These are phyloP conservation scores for Porogramme epimiltina DNA, from an alignment of 1,284 basidiomycete genomes.

Conservation along the genomic window DNA sequence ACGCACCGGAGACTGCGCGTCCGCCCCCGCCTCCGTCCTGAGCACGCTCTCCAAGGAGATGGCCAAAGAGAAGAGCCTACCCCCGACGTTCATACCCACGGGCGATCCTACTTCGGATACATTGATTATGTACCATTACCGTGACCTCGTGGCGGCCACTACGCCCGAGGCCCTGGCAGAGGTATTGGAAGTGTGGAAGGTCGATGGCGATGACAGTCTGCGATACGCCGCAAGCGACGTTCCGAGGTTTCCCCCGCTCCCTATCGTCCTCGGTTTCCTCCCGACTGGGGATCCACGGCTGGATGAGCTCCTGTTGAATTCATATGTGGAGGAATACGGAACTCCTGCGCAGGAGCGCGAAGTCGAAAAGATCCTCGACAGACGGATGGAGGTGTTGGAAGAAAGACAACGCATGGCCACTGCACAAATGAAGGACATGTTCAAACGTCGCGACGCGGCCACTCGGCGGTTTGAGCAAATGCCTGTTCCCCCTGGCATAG, in stretches of 20 bases:
- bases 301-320: not conserved
- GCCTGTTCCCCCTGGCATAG: no score
- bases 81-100: not conserved
- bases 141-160: not conserved
- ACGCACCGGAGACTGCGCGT: not conserved
- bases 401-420: no score
- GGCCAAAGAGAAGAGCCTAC: not conserved
- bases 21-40: not conserved
- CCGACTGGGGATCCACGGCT: constrained; percentile 4
- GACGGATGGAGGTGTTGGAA: not conserved
- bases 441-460: no score
- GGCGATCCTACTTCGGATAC: not conserved
- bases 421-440: no score
- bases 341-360: not conserved
- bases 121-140: not conserved
- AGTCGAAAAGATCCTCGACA: not conserved
- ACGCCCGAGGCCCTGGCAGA: not conserved
- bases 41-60: not conserved
- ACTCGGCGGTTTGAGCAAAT: no score
- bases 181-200: not conserved
- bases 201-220: not conserved
- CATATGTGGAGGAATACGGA: not conserved
- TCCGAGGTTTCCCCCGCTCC: not conserved
- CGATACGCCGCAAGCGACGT: not conserved
- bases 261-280: not conserved